These are phyloP conservation scores for Mucuna pruriens DNA, from an alignment of 306 rosid genomes.

Conservation along the genomic window DNA sequence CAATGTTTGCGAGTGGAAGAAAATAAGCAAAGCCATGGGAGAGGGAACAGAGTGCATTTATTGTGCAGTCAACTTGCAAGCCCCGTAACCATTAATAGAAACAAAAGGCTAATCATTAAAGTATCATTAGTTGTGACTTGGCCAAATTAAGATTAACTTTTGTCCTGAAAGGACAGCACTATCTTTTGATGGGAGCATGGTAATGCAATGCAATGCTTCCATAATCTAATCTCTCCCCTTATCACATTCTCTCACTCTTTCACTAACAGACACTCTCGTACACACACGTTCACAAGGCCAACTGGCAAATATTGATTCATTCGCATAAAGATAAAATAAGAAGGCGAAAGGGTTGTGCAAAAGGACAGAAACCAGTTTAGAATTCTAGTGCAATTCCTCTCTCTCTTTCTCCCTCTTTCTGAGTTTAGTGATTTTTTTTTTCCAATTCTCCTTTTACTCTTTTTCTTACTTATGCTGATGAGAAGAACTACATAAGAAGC, in stretches of 20 bases:
- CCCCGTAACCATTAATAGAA: slow-evolving; percentile 34
- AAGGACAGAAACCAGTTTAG: slow-evolving; percentile 61
- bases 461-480: slow-evolving; percentile 33
- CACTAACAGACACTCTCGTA: slow-evolving; percentile 28
- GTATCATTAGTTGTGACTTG: slow-evolving; percentile 41
- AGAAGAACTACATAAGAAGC: slow-evolving; percentile 32
- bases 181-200: slow-evolving; percentile 40
- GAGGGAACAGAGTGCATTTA: slow-evolving; percentile 41
- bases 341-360: slow-evolving; percentile 57
- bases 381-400: slow-evolving; percentile 53
- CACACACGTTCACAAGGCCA: slow-evolving; percentile 65
- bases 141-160: slow-evolving; percentile 39
- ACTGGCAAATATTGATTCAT: slow-evolving; percentile 77
- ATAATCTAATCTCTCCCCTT: slow-evolving; percentile 24
- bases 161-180: slow-evolving; percentile 49
- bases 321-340: slow-evolving; percentile 60
- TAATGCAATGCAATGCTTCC: slow-evolving; percentile 38
- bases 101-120: slow-evolving; percentile 42
- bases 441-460: slow-evolving; percentile 10
- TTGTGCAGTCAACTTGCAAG: slow-evolving; percentile 39
- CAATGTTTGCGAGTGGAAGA: neutral
- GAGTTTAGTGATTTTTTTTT: neutral
- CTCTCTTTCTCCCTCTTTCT: slow-evolving; percentile 32
- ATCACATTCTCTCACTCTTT: slow-evolving; percentile 42
- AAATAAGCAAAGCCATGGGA: slow-evolving; percentile 22